Evolutionary conservation across 2,329 filamentous ascomycete species (phyloP).

Genomic region (Penicillium glabrum): DNA sequence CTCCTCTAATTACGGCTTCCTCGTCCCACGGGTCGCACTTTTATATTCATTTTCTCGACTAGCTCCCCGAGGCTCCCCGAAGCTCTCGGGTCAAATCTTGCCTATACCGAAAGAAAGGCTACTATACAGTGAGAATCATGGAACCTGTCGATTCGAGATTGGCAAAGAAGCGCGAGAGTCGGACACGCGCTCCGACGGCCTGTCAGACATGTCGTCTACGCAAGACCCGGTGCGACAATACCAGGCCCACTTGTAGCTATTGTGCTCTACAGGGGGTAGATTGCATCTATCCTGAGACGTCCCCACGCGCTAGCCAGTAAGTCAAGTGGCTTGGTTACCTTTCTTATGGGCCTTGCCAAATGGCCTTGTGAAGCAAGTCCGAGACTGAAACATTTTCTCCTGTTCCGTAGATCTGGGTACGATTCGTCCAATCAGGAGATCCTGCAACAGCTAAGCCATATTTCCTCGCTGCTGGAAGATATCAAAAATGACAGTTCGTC

Average conservation of each 20-base stretch:
- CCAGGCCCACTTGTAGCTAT: slow-evolving; percentile 24
- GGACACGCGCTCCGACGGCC: slow-evolving; percentile 25
- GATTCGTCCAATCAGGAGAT: slow-evolving; percentile 22
- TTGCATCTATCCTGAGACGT: slow-evolving; percentile 25
- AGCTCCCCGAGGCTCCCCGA: slow-evolving; percentile 19
- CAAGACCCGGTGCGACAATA: slow-evolving; percentile 27
- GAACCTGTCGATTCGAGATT: slow-evolving; percentile 13
- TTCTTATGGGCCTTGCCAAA: not conserved
- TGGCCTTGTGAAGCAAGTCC: not conserved
- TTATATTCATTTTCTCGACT: not conserved
- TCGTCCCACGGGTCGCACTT: slow-evolving; percentile 12
- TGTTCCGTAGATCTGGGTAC: slow-evolving; percentile 12
- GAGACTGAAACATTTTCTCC: not conserved
- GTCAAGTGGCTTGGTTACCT: slow-evolving; percentile 4
- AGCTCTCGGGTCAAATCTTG: slow-evolving; percentile 9
- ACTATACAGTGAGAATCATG: slow-evolving; percentile 11
- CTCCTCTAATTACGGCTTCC: slow-evolving; percentile 9
- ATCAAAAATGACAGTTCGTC: slow-evolving; percentile 19
- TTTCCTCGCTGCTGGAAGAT: slow-evolving; percentile 22
- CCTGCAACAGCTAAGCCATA: slow-evolving; percentile 20
- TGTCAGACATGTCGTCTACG: slow-evolving; percentile 26
- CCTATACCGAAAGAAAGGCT: slow-evolving; percentile 1
- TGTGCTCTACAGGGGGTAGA: slow-evolving; percentile 20
- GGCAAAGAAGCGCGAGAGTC: slow-evolving; percentile 22
- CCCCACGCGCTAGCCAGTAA: slow-evolving; percentile 20